Evolutionary conservation across 2,329 filamentous ascomycete species (phyloP).

Genomic region (Proliferodiscus dingleyae): DNA sequence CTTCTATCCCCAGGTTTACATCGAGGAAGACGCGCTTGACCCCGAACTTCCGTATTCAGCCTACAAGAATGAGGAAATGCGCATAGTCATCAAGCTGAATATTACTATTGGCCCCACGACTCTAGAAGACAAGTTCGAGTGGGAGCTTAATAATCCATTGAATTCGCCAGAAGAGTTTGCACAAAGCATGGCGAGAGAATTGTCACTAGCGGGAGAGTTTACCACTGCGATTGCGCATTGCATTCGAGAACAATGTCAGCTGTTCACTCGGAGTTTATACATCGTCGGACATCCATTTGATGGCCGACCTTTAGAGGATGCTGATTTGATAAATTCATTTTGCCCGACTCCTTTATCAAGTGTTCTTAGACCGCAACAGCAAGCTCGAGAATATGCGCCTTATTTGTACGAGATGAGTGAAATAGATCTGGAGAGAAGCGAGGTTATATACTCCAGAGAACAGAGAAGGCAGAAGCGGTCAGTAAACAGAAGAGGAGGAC

Average conservation of each 20-base stretch:
- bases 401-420: constrained; percentile 94
- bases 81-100: constrained; percentile 90
- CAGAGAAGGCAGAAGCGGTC: constrained; percentile 93
- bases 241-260: constrained; percentile 90
- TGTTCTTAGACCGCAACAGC: constrained; percentile 85
- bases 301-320: constrained; percentile 85
- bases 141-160: constrained; percentile 93
- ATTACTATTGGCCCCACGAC: constrained; percentile 96
- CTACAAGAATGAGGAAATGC: constrained; percentile 99
- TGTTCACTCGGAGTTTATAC: constrained; percentile 91
- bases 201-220: constrained; percentile 91
- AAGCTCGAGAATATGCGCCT: constrained; percentile 89
- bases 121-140: constrained; percentile 94
- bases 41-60: constrained; percentile 85
- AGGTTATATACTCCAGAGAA: constrained; percentile 88
- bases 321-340: constrained; percentile 81
- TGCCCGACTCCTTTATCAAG: constrained; percentile 75
- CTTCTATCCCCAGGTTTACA: constrained; percentile 87
- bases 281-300: constrained; percentile 93
- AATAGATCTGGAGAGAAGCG: constrained; percentile 81
- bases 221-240: constrained; percentile 96
- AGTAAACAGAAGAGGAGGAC: constrained; percentile 87
- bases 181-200: constrained; percentile 77
- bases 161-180: constrained; percentile 97
- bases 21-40: constrained; percentile 86